Base-by-base conservation (phyloP, 2,329 filamentous ascomycete genomes). In the Thelonectria discophora region DNA sequence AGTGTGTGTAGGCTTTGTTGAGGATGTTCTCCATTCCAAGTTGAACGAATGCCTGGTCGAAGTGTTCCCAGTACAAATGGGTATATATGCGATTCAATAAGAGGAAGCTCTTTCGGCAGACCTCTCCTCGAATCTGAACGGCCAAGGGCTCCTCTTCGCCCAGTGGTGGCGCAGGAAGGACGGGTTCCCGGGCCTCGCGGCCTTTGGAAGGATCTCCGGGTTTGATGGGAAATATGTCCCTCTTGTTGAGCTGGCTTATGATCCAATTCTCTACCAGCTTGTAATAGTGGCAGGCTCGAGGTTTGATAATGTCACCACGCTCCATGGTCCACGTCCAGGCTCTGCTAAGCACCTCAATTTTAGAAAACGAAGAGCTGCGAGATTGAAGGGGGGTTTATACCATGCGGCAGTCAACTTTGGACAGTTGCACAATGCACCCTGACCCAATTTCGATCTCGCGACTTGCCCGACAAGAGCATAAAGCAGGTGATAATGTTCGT, bases 1-100 rank as follows among this genome's bases (percentile, higher is more conserved):
- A 95, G 79, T 94, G 91, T 51, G 90, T 91, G 76, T 94, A 94
- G 78, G 91, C 93, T 76, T 90, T 93, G 82, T 95, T 94, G 63
- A 94, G 84, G 70, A 92, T 90, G 75, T 93, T 90, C 76, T 90
- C 88, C 8, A 90, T 81, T 79, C 91, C 92, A 67, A 94, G 84
- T 76, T 94, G 90, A 79, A 92, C 94, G 78, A 93, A 93, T 5
- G 90, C 90, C 67, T 93, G 90, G 62, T 88, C 81, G 78, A 92
- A 99, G 78, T 99, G 95, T 56, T 93, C 92, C 86, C 96, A 97
- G 83, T 99, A 99, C 64, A 99, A 88, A 78, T 99, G 95, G 49
- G 95, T 90, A 74, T 98, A 99, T 69, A 97, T 94, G 62, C 95
- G 91, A 84, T 98, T 98, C 90, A 99, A 97, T 79, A 97, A 94